Conservation (phyloP, 345 rosid genomes). For the Dipteronia sinensis region DNA sequence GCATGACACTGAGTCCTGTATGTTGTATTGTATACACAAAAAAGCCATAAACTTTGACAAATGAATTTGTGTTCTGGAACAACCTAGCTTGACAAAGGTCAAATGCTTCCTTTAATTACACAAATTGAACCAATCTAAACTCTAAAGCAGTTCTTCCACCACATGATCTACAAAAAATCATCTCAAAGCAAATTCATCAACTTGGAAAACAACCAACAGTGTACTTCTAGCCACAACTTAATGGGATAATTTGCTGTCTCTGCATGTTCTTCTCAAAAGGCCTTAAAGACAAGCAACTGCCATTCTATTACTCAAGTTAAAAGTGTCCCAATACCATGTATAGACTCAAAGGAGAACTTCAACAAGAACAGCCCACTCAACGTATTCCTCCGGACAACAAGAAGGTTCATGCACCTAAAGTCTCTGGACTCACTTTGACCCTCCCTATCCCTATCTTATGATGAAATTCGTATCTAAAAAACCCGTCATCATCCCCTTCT, state of each 20-base stretch:
- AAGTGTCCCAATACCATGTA: neutral
- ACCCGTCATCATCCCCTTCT: neutral
- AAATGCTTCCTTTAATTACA: constrained; percentile 1
- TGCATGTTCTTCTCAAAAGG: neutral
- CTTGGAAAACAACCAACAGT: neutral
- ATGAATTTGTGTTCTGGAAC: neutral
- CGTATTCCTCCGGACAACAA: too few relatives aligned
- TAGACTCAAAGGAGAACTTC: neutral
- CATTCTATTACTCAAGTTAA: neutral
- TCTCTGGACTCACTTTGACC: neutral
- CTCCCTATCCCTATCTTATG: neutral
- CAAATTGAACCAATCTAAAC: neutral
- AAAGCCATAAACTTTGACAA: neutral
- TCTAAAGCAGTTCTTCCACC: neutral
- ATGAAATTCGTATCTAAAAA: constrained; percentile 1
- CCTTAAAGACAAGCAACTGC: neutral
- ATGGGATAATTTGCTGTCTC: neutral
- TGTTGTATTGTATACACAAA: neutral
- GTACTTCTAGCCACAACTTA: neutral
- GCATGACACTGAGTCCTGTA: neutral
- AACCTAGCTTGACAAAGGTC: neutral
- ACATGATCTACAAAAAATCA: neutral
- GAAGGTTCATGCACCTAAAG: neutral
- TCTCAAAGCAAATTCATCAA: neutral
- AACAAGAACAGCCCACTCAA: neutral